Conservation (phyloP, 768 basidiomycete genomes). For the Collybiopsis luxurians region DNA sequence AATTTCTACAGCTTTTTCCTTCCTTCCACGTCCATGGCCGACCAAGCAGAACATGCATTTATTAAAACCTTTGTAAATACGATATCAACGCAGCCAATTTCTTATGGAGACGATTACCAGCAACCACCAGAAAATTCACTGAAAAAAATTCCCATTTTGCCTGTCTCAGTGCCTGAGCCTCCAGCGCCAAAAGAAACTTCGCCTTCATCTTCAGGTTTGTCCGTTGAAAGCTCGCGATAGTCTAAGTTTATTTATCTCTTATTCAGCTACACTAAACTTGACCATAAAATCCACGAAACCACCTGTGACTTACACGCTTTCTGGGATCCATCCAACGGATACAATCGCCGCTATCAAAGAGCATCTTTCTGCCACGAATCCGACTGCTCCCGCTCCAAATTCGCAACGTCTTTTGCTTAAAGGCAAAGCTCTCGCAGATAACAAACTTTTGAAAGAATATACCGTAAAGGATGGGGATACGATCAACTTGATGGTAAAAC, state of each 20-base stretch:
- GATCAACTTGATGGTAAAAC: slow-evolving; percentile 85
- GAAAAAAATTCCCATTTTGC: slow-evolving; percentile 67
- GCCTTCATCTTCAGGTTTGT: slow-evolving; percentile 28
- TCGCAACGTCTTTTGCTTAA: slow-evolving; percentile 86
- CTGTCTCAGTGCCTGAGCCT: slow-evolving; percentile 58
- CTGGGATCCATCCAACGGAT: slow-evolving; percentile 71
- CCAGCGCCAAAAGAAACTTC: slow-evolving; percentile 50
- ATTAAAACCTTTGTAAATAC: slow-evolving; percentile 64
- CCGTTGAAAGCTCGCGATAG: not conserved
- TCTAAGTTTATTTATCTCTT: not conserved
- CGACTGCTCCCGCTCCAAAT: slow-evolving; percentile 73
- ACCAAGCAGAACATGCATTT: slow-evolving; percentile 65
- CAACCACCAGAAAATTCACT: slow-evolving; percentile 64
- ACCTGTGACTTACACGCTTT: slow-evolving; percentile 66
- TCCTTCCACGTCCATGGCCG: slow-evolving; percentile 31
- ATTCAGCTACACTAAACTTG: slow-evolving; percentile 53
- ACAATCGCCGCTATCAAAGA: slow-evolving; percentile 78
- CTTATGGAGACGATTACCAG: slow-evolving; percentile 73
- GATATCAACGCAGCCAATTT: slow-evolving; percentile 63
- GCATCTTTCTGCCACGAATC: slow-evolving; percentile 57
- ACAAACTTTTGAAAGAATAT: slow-evolving; percentile 90
- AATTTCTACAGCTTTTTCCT: not conserved
- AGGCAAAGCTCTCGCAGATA: slow-evolving; percentile 90
- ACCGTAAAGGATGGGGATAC: slow-evolving; percentile 75
- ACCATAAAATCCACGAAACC: slow-evolving; percentile 94